Conservation (phyloP, 225 moss, liverwort and hornwort genomes). For the Polytrichum formosum region DNA sequence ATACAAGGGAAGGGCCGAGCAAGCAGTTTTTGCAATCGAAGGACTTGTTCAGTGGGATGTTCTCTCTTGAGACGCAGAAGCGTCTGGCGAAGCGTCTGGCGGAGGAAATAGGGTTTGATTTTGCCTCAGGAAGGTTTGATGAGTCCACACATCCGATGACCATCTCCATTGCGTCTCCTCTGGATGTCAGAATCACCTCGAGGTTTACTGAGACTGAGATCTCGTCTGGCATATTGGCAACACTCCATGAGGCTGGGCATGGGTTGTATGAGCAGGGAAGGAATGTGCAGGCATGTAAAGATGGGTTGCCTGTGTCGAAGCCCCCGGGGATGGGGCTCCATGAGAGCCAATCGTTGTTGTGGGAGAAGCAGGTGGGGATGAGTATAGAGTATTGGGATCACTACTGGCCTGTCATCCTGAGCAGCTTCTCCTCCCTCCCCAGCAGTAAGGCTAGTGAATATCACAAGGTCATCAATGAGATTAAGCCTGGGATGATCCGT, state of each 20-base stretch:
- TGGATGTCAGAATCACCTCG: conserved; percentile 23
- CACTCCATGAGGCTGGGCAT: conserved; percentile 22
- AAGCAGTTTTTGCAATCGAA: conserved; percentile 18
- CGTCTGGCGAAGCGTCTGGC: conserved; percentile 15
- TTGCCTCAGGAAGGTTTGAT: conserved; percentile 14
- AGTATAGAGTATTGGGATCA: conserved; percentile 25
- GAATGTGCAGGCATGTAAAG: conserved; percentile 12
- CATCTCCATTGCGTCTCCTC: conserved; percentile 12
- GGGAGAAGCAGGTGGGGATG: conserved; percentile 32
- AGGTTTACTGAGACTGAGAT: conserved; percentile 22
- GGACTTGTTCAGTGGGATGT: conserved; percentile 21
- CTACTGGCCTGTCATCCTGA: conserved; percentile 21
- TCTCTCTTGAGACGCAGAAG: conserved; percentile 24
- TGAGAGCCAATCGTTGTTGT: conserved; percentile 27
- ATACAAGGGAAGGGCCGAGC: conserved; percentile 10
- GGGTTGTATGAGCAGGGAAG: conserved; percentile 26
- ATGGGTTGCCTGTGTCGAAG: conserved; percentile 18
- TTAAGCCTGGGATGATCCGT: conserved; percentile 21
- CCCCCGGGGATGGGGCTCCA: conserved; percentile 24
- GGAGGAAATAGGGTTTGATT: conserved; percentile 22
- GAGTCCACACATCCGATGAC: conserved; percentile 26
- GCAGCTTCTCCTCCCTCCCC: conserved; percentile 22
- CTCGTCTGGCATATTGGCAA: conserved; percentile 14
- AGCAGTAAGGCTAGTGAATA: conserved; percentile 9
- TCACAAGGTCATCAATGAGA: conserved; percentile 21